phyloP scores from a whole-genome alignment of 2,329 filamentous ascomycete species.

The Fusarium setosum region DNA sequence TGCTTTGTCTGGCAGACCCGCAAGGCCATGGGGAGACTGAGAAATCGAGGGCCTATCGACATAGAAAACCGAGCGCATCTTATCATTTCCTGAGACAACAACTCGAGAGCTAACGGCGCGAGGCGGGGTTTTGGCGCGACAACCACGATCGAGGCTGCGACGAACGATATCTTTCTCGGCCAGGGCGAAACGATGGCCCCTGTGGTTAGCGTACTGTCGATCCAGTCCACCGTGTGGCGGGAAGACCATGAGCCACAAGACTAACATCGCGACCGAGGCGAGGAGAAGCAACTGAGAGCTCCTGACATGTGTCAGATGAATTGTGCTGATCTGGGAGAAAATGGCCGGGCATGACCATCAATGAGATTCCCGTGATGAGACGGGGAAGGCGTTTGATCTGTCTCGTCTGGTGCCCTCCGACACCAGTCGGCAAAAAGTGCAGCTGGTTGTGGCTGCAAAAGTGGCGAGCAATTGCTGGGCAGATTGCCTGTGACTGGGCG shows the following conservation, averaged over 20 bases:
- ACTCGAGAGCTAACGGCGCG: conserved; percentile 17
- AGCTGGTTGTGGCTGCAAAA: conserved; percentile 34
- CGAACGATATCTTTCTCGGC: conserved; percentile 32
- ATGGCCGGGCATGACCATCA: background rate
- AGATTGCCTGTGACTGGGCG: conserved; percentile 22
- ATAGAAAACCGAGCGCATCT: too few relatives aligned
- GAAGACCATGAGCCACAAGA: conserved; percentile 21
- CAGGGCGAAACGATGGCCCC: conserved; percentile 24
- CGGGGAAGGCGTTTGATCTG: conserved; percentile 31
- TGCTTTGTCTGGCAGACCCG: conserved; percentile 17
- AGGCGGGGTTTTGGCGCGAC: conserved; percentile 30
- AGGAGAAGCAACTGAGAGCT: background rate
- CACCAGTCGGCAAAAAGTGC: background rate
- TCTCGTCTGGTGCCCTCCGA: conserved; percentile 14
- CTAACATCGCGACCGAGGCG: background rate
- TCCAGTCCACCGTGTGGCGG: conserved; percentile 15
- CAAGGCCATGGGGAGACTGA: background rate
- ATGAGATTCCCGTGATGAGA: conserved; percentile 11
- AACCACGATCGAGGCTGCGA: conserved; percentile 30
- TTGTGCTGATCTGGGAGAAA: background rate
- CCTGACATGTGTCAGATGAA: conserved; percentile 11
- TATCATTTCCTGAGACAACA: conserved; percentile 29
- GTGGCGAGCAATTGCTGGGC: conserved; percentile 34
- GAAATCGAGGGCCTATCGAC: background rate
- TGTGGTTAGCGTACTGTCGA: conserved; percentile 13